Evolutionary conservation across 2,329 filamentous ascomycete species (phyloP).

Genomic region (Cercospora janseana): DNA sequence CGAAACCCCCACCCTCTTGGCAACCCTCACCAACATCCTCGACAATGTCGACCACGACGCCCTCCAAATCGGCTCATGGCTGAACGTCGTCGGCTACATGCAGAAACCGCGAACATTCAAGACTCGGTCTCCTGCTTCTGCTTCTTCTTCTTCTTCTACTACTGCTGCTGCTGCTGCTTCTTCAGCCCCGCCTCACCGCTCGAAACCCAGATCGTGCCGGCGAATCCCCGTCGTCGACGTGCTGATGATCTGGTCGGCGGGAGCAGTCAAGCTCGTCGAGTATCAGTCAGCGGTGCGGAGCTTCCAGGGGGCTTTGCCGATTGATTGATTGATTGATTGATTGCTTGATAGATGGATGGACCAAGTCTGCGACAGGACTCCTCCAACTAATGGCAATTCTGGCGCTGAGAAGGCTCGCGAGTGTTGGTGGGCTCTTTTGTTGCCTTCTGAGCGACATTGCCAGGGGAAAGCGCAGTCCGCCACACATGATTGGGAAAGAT

Average conservation of each 20-base stretch:
- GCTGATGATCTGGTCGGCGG: conserved; percentile 73
- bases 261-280: conserved; percentile 65
- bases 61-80: conserved; percentile 74
- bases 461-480: too few relatives aligned
- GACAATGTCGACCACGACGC: conserved; percentile 62
- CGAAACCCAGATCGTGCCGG: neutral
- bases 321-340: too few relatives aligned
- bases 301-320: conserved; percentile 18
- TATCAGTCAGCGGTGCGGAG: conserved; percentile 63
- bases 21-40: conserved; percentile 71
- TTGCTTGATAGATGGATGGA: too few relatives aligned
- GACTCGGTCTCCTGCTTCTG: neutral
- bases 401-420: too few relatives aligned
- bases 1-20: conserved; percentile 50
- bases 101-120: conserved; percentile 11
- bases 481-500: too few relatives aligned
- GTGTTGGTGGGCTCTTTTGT: too few relatives aligned
- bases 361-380: too few relatives aligned
- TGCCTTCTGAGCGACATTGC: too few relatives aligned
- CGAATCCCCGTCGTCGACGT: conserved; percentile 60
- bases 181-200: too few relatives aligned
- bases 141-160: too few relatives aligned
- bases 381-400: too few relatives aligned
- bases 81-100: conserved; percentile 81
- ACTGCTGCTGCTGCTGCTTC: too few relatives aligned